Evolutionary conservation across 495 filamentous ascomycete species (phyloP).

Genomic region (Aspergillus incahuasiensis): DNA sequence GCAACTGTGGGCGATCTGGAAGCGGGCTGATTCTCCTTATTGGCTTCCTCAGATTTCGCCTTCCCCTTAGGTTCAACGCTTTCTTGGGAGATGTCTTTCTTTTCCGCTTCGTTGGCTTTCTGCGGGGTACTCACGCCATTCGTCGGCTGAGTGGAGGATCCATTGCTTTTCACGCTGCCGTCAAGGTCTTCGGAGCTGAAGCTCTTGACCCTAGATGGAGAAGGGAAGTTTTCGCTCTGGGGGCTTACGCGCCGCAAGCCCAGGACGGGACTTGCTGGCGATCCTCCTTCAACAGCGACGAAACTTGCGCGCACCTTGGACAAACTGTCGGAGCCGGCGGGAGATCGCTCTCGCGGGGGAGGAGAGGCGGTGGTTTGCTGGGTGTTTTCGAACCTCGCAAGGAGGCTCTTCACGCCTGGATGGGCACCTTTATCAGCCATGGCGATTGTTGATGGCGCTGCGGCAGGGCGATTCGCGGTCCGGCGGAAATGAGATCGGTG

Average conservation of each 20-base stretch:
- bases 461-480: neutral
- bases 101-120: slow-evolving; percentile 18
- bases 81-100: neutral
- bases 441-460: slow-evolving; percentile 5
- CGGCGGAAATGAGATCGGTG: slow-evolving; percentile 3
- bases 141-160: slow-evolving; percentile 26
- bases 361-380: slow-evolving; percentile 50
- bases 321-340: slow-evolving; percentile 51
- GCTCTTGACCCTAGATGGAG: slow-evolving; percentile 30
- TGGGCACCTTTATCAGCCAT: slow-evolving; percentile 49
- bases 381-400: slow-evolving; percentile 83
- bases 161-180: slow-evolving; percentile 25
- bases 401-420: slow-evolving; percentile 64
- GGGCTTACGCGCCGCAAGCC: slow-evolving; percentile 35
- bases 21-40: slow-evolving; percentile 18
- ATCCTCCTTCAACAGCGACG: slow-evolving; percentile 62
- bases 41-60: slow-evolving; percentile 1
- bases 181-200: slow-evolving; percentile 33
- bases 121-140: slow-evolving; percentile 17
- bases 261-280: slow-evolving; percentile 30
- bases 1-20: slow-evolving; percentile 4
- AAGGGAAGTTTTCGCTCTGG: slow-evolving; percentile 29
- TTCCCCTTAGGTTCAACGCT: neutral
- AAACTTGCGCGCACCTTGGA: slow-evolving; percentile 82
- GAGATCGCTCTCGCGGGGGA: slow-evolving; percentile 70